A percentile compares a stretch with the other conserved stretches of the same genome.
Conservation (phyloP, 768 basidiomycete species). For the Kwoniella europaea region DNA sequence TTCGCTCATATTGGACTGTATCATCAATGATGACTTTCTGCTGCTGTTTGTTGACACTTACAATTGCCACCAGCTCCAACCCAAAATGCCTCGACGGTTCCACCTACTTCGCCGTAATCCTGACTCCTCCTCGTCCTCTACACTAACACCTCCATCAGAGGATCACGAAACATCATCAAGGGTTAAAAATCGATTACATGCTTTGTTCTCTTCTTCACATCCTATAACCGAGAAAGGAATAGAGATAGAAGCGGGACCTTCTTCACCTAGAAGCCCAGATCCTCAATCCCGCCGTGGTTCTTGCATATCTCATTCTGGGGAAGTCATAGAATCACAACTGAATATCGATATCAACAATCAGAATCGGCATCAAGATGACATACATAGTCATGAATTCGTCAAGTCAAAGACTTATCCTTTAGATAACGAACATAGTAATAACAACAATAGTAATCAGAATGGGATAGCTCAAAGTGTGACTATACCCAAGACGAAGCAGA, state of each 20-base stretch:
- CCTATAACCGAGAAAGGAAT: neutral
- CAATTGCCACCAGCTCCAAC: neutral
- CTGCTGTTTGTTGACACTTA: neutral
- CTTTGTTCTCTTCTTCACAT: conserved; percentile 1
- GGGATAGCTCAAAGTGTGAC: conserved; percentile 9
- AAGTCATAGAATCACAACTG: neutral
- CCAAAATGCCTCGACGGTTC: conserved; percentile 8
- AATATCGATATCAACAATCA: neutral
- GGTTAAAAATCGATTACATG: conserved; percentile 8
- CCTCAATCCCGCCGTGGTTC: neutral
- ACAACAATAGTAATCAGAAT: neutral
- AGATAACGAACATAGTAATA: neutral
- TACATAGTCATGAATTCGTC: neutral
- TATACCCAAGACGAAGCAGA: conserved; percentile 23
- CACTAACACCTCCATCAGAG: neutral
- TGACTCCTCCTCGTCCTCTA: neutral
- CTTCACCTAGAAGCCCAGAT: neutral
- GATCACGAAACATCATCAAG: neutral
- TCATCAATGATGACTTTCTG: neutral
- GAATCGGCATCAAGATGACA: neutral
- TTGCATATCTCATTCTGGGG: neutral
- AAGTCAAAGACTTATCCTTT: conserved; percentile 4
- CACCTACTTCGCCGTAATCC: conserved; percentile 6
- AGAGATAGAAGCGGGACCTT: conserved; percentile 5
- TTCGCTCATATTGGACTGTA: too few species aligned